phyloP scores from a whole-genome alignment of 331 rosid species.

The Erythrophleum ivorense region DNA sequence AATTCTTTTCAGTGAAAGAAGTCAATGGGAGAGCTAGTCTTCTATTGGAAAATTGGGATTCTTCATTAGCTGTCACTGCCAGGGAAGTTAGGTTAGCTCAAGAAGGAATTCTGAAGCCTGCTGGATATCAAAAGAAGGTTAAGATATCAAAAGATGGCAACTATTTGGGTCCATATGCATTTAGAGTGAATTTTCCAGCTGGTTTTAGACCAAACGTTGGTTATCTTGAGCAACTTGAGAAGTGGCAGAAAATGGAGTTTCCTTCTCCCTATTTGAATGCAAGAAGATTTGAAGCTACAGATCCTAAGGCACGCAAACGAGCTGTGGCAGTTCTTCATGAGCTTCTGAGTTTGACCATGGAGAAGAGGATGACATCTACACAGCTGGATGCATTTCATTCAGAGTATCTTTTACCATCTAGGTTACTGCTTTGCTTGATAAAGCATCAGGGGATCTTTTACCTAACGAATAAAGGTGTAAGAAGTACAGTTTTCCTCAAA shows the following conservation, averaged over 20 bases:
- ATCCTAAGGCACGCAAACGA: conserved; percentile 75
- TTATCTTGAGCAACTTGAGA: conserved; percentile 73
- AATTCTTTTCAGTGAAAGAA: conserved; percentile 62
- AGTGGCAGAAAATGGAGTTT: conserved; percentile 92
- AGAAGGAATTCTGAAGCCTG: conserved; percentile 50
- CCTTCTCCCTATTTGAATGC: conserved; percentile 94
- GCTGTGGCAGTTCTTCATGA: conserved; percentile 83
- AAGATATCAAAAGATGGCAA: conserved; percentile 84
- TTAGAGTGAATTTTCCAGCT: conserved; percentile 69
- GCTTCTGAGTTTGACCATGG: conserved; percentile 81
- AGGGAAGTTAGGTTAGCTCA: conserved; percentile 62
- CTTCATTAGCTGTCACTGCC: conserved; percentile 63
- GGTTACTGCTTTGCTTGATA: conserved; percentile 74
- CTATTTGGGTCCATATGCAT: conserved; percentile 66
- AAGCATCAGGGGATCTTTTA: conserved; percentile 91
- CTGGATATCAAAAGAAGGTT: conserved; percentile 50
- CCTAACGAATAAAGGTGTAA: conserved; percentile 85
- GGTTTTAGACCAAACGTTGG: conserved; percentile 87
- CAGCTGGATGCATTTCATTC: conserved; percentile 77
- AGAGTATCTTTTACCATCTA: conserved; percentile 77
- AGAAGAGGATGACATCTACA: conserved; percentile 81
- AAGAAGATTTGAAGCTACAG: conserved; percentile 70
- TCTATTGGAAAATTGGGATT: conserved; percentile 88
- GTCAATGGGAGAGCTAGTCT: conserved; percentile 57
- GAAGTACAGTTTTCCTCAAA: conserved; percentile 86